A percentile compares a stretch with the other conserved stretches of the same genome.
phyloP scores from a whole-genome alignment of 805 yeast genomes.

The Clavispora vitiphila region DNA sequence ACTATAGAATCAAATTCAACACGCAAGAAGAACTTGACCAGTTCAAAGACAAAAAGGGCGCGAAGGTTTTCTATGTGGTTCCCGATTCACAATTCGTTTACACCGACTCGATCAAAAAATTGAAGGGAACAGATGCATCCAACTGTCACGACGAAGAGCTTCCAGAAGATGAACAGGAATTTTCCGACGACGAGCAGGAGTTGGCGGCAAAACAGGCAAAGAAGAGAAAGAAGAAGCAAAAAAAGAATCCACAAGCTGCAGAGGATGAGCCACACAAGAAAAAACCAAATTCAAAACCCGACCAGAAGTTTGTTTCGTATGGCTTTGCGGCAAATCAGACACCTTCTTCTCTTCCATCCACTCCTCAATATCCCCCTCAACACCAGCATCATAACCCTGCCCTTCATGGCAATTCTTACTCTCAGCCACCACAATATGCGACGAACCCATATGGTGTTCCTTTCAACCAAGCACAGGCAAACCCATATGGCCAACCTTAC shows the following conservation, averaged over 20 bases:
- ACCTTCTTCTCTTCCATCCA: not conserved
- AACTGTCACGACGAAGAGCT: constrained; percentile 93
- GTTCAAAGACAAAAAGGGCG: constrained; percentile 47
- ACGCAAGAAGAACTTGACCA: constrained; percentile 43
- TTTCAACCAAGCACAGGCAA: constrained; percentile 16
- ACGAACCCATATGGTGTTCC: constrained; percentile 20
- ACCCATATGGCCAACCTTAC: constrained; percentile 10
- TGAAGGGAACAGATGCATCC: constrained; percentile 92
- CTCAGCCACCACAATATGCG: not conserved
- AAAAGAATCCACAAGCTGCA: constrained; percentile 15
- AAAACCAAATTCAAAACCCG: constrained; percentile 16
- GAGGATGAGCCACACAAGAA: constrained; percentile 11
- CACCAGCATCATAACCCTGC: constrained; percentile 6
- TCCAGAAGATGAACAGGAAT: constrained; percentile 90
- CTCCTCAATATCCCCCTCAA: constrained; percentile 2
- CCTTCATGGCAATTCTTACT: constrained; percentile 1
- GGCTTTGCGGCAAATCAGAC: constrained; percentile 11
- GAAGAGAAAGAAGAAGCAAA: constrained; percentile 53
- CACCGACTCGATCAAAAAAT: constrained; percentile 62
- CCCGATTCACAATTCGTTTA: constrained; percentile 74
- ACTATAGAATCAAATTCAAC: constrained; percentile 69
- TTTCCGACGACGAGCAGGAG: constrained; percentile 91
- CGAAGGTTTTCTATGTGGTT: constrained; percentile 68
- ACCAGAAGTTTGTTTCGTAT: constrained; percentile 14
- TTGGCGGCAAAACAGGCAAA: constrained; percentile 59